These are phyloP conservation scores for Cyclostephanos invisitatus DNA, from an alignment of 108 stramenopile species.

Conservation along the genomic window DNA sequence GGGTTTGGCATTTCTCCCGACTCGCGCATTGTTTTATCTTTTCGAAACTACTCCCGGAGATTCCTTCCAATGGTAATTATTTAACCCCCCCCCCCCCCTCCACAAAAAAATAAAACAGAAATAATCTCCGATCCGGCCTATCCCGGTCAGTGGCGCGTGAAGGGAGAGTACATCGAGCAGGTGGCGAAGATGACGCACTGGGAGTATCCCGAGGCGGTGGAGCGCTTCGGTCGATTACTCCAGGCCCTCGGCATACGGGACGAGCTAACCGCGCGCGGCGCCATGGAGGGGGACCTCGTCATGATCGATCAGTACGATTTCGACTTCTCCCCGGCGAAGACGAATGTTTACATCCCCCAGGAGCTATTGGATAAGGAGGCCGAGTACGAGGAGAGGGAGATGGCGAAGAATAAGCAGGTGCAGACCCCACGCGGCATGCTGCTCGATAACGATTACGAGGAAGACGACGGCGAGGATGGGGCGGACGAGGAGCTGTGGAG, in stretches of 20 bases:
- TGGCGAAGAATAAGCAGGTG: conserved; percentile 10
- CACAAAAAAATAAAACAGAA: conserved; percentile 35
- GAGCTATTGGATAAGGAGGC: conserved; percentile 80
- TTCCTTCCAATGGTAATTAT: neutral
- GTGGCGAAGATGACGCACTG: conserved; percentile 93
- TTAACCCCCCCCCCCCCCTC: neutral
- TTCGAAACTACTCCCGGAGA: neutral
- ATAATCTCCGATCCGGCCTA: conserved; percentile 87
- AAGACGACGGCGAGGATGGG: conserved; percentile 52
- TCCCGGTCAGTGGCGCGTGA: conserved; percentile 89
- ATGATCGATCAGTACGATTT: conserved; percentile 92
- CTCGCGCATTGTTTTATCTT: neutral
- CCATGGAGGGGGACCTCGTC: conserved; percentile 84
- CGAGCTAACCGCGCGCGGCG: conserved; percentile 78
- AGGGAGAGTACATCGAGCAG: conserved; percentile 84
- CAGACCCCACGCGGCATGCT: conserved; percentile 38
- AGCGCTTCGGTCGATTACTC: conserved; percentile 86
- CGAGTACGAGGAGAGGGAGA: conserved; percentile 45
- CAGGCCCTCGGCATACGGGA: conserved; percentile 82
- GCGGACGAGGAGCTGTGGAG: conserved; percentile 55
- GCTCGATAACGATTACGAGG: conserved; percentile 13
- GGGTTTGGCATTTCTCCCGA: no score
- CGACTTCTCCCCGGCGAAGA: conserved; percentile 79
- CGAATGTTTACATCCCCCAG: conserved; percentile 85
- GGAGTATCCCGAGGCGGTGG: conserved; percentile 92